Conservation (phyloP, 495 filamentous ascomycete genomes). For the Acidomyces sp. region DNA sequence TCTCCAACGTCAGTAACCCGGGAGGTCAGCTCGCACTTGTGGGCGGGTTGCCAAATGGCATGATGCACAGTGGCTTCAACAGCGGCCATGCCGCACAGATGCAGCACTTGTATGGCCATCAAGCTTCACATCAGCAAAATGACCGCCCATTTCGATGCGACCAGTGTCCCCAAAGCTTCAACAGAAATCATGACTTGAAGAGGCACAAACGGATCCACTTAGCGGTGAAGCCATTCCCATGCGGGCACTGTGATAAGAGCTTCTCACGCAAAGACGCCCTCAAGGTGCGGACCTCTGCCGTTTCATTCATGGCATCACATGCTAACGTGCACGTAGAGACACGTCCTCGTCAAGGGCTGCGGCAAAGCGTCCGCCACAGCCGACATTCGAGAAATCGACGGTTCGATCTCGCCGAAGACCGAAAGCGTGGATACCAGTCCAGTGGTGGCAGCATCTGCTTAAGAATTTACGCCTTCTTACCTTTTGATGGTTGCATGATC, state of each 20-base stretch:
- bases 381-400: constrained; percentile 27
- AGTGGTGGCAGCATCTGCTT: constrained; percentile 10
- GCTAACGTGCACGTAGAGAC: constrained; percentile 48
- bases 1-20: constrained; percentile 66
- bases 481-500: too few relatives aligned
- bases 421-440: constrained; percentile 20
- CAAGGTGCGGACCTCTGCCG: constrained; percentile 51
- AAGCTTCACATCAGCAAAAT: constrained; percentile 39
- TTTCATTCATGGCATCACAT: constrained; percentile 1
- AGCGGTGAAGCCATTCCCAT: constrained; percentile 91
- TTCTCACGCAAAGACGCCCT: constrained; percentile 94
- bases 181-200: constrained; percentile 93
- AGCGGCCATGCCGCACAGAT: constrained; percentile 45
- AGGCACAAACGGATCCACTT: constrained; percentile 91
- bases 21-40: constrained; percentile 56
- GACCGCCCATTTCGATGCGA: constrained; percentile 95
- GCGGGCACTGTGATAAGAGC: constrained; percentile 84
- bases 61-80: constrained; percentile 38
- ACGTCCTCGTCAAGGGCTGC: constrained; percentile 88
- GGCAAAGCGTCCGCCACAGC: constrained; percentile 38
- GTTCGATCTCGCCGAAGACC: constrained; percentile 24
- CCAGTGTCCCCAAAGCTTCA: constrained; percentile 83
- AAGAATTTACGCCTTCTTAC: too few relatives aligned
- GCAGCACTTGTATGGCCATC: constrained; percentile 39
- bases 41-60: constrained; percentile 42